Evolutionary conservation across 441 rosid species (phyloP), one percentile per base, ranked within the genome.

Genomic region (Biscutella auriculata): DNA sequence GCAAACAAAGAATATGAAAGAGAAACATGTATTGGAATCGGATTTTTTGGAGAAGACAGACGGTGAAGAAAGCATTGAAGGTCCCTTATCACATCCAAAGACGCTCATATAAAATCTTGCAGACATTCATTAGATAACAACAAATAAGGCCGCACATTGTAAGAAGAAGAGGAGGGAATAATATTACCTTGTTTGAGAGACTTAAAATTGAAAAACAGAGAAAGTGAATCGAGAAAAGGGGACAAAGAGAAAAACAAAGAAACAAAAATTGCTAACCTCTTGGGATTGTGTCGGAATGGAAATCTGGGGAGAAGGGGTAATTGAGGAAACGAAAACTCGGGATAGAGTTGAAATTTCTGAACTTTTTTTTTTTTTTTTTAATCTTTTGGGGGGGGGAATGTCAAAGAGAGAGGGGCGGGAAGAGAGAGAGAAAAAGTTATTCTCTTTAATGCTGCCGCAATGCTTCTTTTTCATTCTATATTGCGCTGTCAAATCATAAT

Each of bases 381-480:
- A n/a, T n/a, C n/a, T n/a, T n/a, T n/a, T n/a, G n/a, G n/a, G n/a
- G n/a, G 50, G 57, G 47, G 45, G 57, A 65, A 65, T 65, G 69
- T 65, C 63, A 65, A 64, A 47, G 50, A 28, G 10, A 29, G 37
- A 13, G 58, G 9, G 36, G 62, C 62, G 62, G 62, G 49, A 46
- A 65, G 67, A 63, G 61, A 63, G 60, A 63, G 67, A 63, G 29
- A 53, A n/a, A 56, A 27, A 19, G 46, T 62, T 34, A 19, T 43
- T 54, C 30, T 63, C 26, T 32, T n/a, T 44, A 8, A 49, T 44
- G 60, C 27, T 46, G 49, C 68, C 57, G 6, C 3, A 26, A 41
- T 41, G 39, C 29, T 16, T 15, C 6, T 40, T 17, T 16, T 5
- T 57, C 28, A 26, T 26, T 26, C 6, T n/a, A n/a, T n/a, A 19